Evolutionary conservation across 2,329 filamentous ascomycete genomes (phyloP), one percentile per base, ranked within the genome.

Genomic region (Lachnellula arida): DNA sequence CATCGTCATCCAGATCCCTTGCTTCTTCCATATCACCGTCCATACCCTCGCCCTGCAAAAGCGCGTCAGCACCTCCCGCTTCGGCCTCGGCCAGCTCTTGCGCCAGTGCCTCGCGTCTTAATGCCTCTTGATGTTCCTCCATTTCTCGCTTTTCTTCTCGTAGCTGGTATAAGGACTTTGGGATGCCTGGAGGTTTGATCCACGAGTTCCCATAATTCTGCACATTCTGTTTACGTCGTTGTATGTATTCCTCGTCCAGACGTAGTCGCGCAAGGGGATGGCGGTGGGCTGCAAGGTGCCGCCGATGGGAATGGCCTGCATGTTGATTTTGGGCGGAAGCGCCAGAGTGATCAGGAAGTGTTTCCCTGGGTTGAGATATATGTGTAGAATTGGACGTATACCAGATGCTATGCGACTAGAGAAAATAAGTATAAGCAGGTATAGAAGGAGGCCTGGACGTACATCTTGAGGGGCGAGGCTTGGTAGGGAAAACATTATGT

Each of bases 161-260:
- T 74, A 91, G 83, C 60, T 95, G 91, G 69, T 95, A 87, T 57
- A 96, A 83, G 1, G 93, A 96, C 78, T 97, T 99, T 55, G 84
- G 72, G 54, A 96, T 81, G 7, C 93, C 94, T 0, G 91, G 91
- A 0, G 94, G 94, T 56, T 88, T 89, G 54, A 99, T 86, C 94
- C 94, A 99, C 46, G 82, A 82, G 62, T 86, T 88, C 58, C 94
- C 94, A 69, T 95, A 97, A 67, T 91, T 89, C 48, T 88, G 83
- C 32, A 97, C 87, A 63, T 93, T 91, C 48, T 83, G 75, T 67
- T 92, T 91, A 47, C 93, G 89, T 8, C 87, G 81, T 53, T 86
- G 82, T 61, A 95, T 80, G 56, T 85, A 81, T 58, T 85, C 81
- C 74, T 97, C 94, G 69, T 97, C 93, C 43, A 83, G 75, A 25